Conservation (phyloP, 2,329 filamentous ascomycete genomes). For the Diaporthe batatas region DNA sequence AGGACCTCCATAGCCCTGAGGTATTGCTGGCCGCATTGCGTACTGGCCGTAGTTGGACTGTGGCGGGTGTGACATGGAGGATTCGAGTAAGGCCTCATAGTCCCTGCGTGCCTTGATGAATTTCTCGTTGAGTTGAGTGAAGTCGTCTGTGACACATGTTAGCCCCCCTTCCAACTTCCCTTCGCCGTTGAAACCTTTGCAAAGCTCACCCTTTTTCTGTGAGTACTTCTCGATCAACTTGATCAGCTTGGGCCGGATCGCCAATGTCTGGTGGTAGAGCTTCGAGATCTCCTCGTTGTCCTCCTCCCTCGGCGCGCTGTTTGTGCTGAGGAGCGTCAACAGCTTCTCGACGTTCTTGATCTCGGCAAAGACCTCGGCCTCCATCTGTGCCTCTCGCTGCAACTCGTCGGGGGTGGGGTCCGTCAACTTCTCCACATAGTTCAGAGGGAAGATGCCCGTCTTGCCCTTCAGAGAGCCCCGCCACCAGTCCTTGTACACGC, state of each 20-base stretch:
- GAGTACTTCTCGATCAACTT: constrained; percentile 99
- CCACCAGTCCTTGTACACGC: constrained; percentile 99
- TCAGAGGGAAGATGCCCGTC: constrained; percentile 97
- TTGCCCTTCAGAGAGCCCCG: constrained; percentile 94
- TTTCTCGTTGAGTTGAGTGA: constrained; percentile 98
- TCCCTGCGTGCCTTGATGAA: constrained; percentile 98
- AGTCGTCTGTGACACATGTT: constrained; percentile 78
- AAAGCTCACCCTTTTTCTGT: constrained; percentile 87
- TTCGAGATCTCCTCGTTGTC: constrained; percentile 98
- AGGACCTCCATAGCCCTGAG: constrained; percentile 59
- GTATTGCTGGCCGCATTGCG: constrained; percentile 63
- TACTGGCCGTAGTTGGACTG: constrained; percentile 82
- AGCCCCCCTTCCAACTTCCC: constrained; percentile 1
- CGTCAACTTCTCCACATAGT: constrained; percentile 97
- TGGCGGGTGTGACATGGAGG: constrained; percentile 95
- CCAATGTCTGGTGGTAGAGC: constrained; percentile 91
- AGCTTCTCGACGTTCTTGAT: constrained; percentile 77
- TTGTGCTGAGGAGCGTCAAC: constrained; percentile 90
- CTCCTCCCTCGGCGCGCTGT: constrained; percentile 82
- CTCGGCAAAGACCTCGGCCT: constrained; percentile 76
- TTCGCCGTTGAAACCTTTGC: background rate
- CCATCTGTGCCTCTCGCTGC: constrained; percentile 96
- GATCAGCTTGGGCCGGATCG: constrained; percentile 96
- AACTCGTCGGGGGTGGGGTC: constrained; percentile 96
- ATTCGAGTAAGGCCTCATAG: constrained; percentile 95